These are phyloP conservation scores for Cryptosporidium canis DNA, from an alignment of 169 alveolate species.

Conservation along the genomic window DNA sequence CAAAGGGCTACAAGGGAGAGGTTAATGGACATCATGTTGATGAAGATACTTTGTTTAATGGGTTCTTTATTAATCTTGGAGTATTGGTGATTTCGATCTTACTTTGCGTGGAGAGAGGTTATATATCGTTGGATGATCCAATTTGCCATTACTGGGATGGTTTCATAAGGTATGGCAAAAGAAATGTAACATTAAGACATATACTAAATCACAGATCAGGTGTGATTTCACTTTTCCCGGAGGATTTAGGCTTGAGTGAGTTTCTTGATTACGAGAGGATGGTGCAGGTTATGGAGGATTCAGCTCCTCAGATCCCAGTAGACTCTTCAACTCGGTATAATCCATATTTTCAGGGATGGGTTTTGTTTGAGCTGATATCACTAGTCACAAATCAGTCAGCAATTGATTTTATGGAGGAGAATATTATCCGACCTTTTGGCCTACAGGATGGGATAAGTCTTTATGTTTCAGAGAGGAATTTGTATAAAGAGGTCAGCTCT, in stretches of 20 bases:
- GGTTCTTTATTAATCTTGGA: slow-evolving; percentile 66
- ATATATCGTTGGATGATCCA: slow-evolving; percentile 74
- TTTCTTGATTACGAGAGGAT: slow-evolving; percentile 70
- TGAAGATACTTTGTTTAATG: slow-evolving; percentile 25
- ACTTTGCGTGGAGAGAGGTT: slow-evolving; percentile 74
- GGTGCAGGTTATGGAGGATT: slow-evolving; percentile 74
- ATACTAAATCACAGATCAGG: slow-evolving; percentile 75
- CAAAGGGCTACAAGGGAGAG: slow-evolving; percentile 77
- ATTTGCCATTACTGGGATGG: slow-evolving; percentile 80
- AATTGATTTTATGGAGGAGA: slow-evolving; percentile 3
- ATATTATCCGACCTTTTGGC: slow-evolving; percentile 20
- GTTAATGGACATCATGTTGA: slow-evolving; percentile 3
- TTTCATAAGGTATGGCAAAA: slow-evolving; percentile 77
- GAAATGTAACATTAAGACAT: slow-evolving; percentile 76
- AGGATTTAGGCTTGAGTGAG: slow-evolving; percentile 73
- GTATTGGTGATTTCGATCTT: slow-evolving; percentile 76
- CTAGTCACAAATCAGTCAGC: slow-evolving; percentile 43
- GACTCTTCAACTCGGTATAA: slow-evolving; percentile 15
- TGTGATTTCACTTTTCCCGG: slow-evolving; percentile 75
- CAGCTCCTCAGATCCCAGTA: slow-evolving; percentile 37
- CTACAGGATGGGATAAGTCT: slow-evolving; percentile 8
- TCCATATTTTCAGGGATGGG: slow-evolving; percentile 59
- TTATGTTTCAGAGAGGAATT: background rate
- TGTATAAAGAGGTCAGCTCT: background rate
- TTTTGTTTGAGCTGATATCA: slow-evolving; percentile 42